Evolutionary conservation across 225 moss, liverwort and hornwort genomes (phyloP).

Genomic region (Marchantia polymorpha): DNA sequence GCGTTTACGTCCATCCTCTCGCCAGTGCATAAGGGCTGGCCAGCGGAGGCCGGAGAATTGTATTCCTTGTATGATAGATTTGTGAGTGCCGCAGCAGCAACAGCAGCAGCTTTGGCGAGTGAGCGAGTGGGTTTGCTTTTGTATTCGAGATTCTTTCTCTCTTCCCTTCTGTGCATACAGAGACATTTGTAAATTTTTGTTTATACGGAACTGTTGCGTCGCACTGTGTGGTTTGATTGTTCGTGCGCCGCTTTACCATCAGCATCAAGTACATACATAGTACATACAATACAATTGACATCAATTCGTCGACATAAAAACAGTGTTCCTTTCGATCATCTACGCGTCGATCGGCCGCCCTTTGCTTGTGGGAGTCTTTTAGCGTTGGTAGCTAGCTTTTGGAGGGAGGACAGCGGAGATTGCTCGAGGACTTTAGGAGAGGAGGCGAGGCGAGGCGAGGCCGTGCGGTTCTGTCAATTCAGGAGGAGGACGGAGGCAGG

Average conservation of each 20-base stretch:
- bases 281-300: background rate
- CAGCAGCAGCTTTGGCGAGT: background rate
- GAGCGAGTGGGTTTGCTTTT: background rate
- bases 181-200: background rate
- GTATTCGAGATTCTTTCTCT: background rate
- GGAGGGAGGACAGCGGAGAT: background rate
- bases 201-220: background rate
- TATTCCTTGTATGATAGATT: background rate
- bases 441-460: background rate
- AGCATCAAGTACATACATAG: background rate
- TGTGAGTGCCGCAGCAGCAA: background rate
- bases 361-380: background rate
- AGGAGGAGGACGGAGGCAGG: conserved; percentile 1
- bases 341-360: background rate
- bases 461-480: background rate
- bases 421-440: background rate
- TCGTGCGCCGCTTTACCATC: background rate
- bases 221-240: background rate
- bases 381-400: background rate
- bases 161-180: background rate
- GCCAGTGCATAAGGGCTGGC: background rate
- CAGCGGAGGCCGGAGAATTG: background rate
- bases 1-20: background rate
- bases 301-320: conserved; percentile 13
- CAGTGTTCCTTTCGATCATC: background rate